These are phyloP conservation scores for Wickerhamiella dianesei DNA, from an alignment of 805 yeast genomes.

Conservation along the genomic window DNA sequence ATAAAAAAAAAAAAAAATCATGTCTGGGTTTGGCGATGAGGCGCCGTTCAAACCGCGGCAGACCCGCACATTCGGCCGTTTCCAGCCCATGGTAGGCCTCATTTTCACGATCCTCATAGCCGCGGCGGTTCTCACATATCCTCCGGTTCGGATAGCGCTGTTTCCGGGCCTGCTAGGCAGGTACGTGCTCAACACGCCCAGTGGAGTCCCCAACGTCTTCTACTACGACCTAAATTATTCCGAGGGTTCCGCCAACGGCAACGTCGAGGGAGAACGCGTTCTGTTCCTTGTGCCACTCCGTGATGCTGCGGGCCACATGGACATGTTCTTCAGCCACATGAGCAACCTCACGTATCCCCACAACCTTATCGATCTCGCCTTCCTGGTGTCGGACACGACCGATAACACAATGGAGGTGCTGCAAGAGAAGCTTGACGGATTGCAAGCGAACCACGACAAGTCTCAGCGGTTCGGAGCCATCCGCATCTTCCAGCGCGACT, in stretches of 20 bases:
- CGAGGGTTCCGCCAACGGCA: slow-evolving; percentile 56
- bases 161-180: slow-evolving; percentile 4
- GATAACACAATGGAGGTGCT: slow-evolving; percentile 73
- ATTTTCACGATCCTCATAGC: slow-evolving; percentile 7
- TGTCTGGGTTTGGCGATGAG: not conserved
- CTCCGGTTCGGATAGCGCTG: slow-evolving; percentile 7
- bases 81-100: slow-evolving; percentile 1
- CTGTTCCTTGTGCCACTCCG: slow-evolving; percentile 80
- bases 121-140: slow-evolving; percentile 8
- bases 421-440: slow-evolving; percentile 38
- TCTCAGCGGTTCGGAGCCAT: slow-evolving; percentile 61
- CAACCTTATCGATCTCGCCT: slow-evolving; percentile 66
- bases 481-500: slow-evolving; percentile 76
- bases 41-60: not conserved
- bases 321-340: slow-evolving; percentile 79
- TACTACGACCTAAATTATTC: slow-evolving; percentile 61
- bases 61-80: not conserved
- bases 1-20: too few relatives aligned
- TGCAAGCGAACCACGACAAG: slow-evolving; percentile 52
- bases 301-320: slow-evolving; percentile 82
- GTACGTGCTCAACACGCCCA: slow-evolving; percentile 17
- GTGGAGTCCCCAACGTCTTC: slow-evolving; percentile 33
- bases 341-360: slow-evolving; percentile 75
- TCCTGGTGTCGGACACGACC: slow-evolving; percentile 77
- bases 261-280: slow-evolving; percentile 68